These are phyloP conservation scores for Jatropha curcas DNA, from an alignment of 345 rosid genomes.

Conservation along the genomic window DNA sequence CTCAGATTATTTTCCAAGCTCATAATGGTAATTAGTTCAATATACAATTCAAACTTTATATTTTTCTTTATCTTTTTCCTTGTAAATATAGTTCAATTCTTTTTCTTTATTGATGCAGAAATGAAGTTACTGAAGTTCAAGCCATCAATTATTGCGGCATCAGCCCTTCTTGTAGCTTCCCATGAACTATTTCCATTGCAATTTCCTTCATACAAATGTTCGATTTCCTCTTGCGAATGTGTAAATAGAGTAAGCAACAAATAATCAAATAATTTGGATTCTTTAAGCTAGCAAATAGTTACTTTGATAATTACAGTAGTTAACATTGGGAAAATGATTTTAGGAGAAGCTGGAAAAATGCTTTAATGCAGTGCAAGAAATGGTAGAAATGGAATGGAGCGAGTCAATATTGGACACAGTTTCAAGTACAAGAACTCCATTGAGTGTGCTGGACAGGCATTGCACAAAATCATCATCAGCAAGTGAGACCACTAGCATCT, in stretches of 20 bases:
- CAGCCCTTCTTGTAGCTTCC: constrained; percentile 54
- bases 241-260: constrained; percentile 46
- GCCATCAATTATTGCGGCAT: constrained; percentile 65
- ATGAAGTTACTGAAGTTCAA: constrained; percentile 50
- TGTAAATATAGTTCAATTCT: background rate
- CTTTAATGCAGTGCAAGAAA: constrained; percentile 42
- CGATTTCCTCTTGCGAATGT: constrained; percentile 38
- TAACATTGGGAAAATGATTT: background rate
- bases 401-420: constrained; percentile 24
- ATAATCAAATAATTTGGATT: too few relatives aligned
- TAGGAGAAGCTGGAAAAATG: constrained; percentile 51
- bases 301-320: too few relatives aligned
- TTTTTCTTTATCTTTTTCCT: background rate
- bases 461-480: constrained; percentile 41
- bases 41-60: background rate
- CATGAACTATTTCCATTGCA: constrained; percentile 57
- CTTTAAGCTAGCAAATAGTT: too few relatives aligned
- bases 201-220: constrained; percentile 34
- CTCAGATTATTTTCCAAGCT: constrained; percentile 46
- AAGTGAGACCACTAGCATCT: constrained; percentile 32
- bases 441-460: constrained; percentile 43
- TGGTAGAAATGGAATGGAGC: constrained; percentile 30
- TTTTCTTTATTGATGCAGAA: constrained; percentile 34
- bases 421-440: constrained; percentile 48
- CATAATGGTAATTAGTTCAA: constrained; percentile 38